A percentile compares a stretch with the other conserved stretches of the same genome.
Evolutionary conservation across 495 filamentous ascomycete genomes (phyloP).

Genomic region (Parachaetomium inaequale): DNA sequence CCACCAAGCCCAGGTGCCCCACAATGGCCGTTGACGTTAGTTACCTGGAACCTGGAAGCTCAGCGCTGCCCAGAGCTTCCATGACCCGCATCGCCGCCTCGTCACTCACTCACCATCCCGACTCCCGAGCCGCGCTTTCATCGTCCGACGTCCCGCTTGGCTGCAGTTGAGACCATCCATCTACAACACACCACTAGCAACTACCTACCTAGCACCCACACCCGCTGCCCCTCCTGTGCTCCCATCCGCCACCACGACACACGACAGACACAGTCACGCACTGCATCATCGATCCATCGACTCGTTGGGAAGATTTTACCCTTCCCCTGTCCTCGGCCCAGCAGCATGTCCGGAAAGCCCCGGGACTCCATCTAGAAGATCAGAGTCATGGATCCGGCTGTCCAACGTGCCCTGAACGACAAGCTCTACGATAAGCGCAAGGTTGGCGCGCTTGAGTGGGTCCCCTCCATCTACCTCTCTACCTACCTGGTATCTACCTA

Average conservation of each 20-base stretch:
- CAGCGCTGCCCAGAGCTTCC: background rate
- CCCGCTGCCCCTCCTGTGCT: background rate
- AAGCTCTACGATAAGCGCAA: constrained; percentile 98
- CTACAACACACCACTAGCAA: background rate
- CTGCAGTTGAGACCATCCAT: background rate
- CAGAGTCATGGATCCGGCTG: constrained; percentile 73
- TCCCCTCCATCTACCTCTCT: constrained; percentile 10
- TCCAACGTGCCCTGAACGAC: constrained; percentile 90
- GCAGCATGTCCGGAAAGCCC: constrained; percentile 6
- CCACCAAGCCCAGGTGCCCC: background rate
- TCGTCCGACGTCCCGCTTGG: background rate
- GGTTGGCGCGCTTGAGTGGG: constrained; percentile 93
- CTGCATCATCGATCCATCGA: constrained; percentile 3
- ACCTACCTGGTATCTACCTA: no score
- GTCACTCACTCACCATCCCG: background rate
- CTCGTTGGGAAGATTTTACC: background rate
- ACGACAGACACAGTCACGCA: background rate
- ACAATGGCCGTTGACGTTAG: background rate
- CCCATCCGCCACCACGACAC: background rate
- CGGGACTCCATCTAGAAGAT: constrained; percentile 7
- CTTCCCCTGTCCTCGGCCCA: background rate
- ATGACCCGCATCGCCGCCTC: background rate
- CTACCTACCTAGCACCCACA: background rate
- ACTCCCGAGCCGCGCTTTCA: background rate
- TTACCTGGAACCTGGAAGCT: background rate